Conservation (phyloP, 2,329 filamentous ascomycete species). For the Paecilomyces dactylethromorphus region DNA sequence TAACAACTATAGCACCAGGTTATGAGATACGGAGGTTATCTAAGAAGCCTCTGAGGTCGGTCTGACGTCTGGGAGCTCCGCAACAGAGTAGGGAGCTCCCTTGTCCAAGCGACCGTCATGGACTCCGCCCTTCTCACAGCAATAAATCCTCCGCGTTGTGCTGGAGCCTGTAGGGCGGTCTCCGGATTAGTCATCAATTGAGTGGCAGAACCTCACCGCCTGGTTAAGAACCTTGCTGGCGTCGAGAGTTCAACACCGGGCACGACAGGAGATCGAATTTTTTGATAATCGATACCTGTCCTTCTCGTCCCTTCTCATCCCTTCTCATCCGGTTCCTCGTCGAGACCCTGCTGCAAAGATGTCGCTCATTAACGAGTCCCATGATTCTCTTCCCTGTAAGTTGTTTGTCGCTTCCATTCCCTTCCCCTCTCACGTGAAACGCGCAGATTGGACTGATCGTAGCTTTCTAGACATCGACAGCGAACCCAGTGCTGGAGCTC, state of each 20-base stretch:
- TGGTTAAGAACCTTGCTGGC: not conserved
- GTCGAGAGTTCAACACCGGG: not conserved
- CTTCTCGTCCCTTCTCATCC: no score
- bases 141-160: not conserved
- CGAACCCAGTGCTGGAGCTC: conserved; percentile 55
- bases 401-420: no score
- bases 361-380: conserved; percentile 62
- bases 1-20: not conserved
- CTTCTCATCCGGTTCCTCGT: conserved; percentile 1
- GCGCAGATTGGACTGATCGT: conserved; percentile 1
- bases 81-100: not conserved
- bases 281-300: not conserved
- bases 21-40: not conserved
- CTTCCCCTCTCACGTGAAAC: conserved; percentile 7
- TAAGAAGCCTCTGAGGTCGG: not conserved
- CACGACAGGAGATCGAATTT: conserved; percentile 2
- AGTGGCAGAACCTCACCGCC: conserved; percentile 2
- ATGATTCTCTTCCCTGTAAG: conserved; percentile 77
- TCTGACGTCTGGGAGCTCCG: not conserved
- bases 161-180: not conserved
- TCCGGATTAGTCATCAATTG: not conserved
- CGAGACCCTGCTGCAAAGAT: conserved; percentile 38
- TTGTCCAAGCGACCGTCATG: not conserved
- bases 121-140: not conserved
- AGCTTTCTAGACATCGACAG: conserved; percentile 66